These are phyloP conservation scores for Heterobasidion occidentale DNA, from an alignment of 1,284 basidiomycete genomes.

Conservation along the genomic window DNA sequence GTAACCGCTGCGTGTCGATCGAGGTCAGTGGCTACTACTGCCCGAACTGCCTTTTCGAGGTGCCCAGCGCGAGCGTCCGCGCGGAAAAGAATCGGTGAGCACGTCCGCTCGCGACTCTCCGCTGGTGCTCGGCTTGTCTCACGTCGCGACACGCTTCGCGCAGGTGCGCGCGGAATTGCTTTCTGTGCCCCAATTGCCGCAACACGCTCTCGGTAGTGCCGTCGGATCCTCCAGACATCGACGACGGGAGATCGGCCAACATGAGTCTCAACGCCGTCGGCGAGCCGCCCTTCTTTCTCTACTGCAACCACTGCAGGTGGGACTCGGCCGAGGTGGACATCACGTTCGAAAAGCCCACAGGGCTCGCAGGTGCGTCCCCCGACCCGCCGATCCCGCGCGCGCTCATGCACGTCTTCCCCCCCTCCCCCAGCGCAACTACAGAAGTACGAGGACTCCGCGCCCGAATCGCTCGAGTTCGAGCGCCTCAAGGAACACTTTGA, in stretches of 20 bases:
- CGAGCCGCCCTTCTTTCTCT: conserved; percentile 84
- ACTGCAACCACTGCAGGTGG: conserved; percentile 93
- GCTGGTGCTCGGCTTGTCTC: not conserved
- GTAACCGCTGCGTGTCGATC: conserved; percentile 84
- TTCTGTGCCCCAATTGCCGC: conserved; percentile 88
- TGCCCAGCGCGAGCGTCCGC: conserved; percentile 91
- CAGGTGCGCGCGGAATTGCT: conserved; percentile 97
- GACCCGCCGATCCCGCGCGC: conserved; percentile 3
- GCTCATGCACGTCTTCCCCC: conserved; percentile 1
- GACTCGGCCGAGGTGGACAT: conserved; percentile 87
- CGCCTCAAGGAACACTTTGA: conserved; percentile 92
- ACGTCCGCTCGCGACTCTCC: not conserved
- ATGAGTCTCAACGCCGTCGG: conserved; percentile 52
- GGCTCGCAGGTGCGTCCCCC: conserved; percentile 70
- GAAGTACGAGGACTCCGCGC: conserved; percentile 78
- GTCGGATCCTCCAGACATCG: conserved; percentile 70
- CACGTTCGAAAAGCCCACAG: conserved; percentile 93
- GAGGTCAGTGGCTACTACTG: conserved; percentile 98
- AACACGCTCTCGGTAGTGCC: conserved; percentile 85
- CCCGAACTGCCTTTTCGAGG: conserved; percentile 98
- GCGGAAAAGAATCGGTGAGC: conserved; percentile 88
- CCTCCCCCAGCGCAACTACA: conserved; percentile 70
- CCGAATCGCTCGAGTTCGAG: conserved; percentile 85
- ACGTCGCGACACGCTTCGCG: not conserved
- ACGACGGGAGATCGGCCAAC: conserved; percentile 40